Base-by-base conservation (phyloP, 495 filamentous ascomycete genomes). In the Echria macrotheca region DNA sequence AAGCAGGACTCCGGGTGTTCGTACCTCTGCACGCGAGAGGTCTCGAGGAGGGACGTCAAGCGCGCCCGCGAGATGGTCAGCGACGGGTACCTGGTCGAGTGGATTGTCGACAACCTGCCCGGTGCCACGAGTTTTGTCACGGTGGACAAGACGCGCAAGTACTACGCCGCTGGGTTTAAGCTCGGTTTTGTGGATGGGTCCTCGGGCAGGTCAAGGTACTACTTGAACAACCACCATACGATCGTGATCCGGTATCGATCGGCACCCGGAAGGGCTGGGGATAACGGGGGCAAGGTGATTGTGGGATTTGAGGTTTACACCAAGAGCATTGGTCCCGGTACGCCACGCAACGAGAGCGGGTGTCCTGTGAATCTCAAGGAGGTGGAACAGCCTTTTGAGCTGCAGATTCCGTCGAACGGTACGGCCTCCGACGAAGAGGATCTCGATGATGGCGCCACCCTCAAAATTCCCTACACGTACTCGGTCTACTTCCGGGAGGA, bases 141-240 rank as follows among this genome's bases (percentile, higher is more conserved):
- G 0, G 84, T 88, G 11, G 91, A 96, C 64, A 89, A 87, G 64
- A 82, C 77, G 44, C 81, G 83, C 54, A 95, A 90, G 64, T 95
- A 95, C 67, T 96, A 95, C 61, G 89, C 91, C 18, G 83, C 91
- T 11, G 91, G 91, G n/a, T 96, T 95, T 72, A 96, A 95, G 69
- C 69, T 96, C 23, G 91, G 91, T 1, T 88, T 84, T 55, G 81
- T 81, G 50, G 86, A 94, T 46, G 74, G 75, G 37, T 82, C 81
- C 0, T 65, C 77, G 6, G 84, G 80, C 12, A 75, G 78, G 53
- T 74, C 78, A n/a, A 76, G 79, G 15, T 87, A 83, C 61, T 93
- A 82, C 54, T 77, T 96, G 55, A 89, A 96, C 67, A 96, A 96
- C 57, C 91, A 96, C 66, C 81, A 91, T 43, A 94, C 88, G 6